Evolutionary conservation across 495 filamentous ascomycete genomes (phyloP).

Genomic region (Penicillium desertorum): DNA sequence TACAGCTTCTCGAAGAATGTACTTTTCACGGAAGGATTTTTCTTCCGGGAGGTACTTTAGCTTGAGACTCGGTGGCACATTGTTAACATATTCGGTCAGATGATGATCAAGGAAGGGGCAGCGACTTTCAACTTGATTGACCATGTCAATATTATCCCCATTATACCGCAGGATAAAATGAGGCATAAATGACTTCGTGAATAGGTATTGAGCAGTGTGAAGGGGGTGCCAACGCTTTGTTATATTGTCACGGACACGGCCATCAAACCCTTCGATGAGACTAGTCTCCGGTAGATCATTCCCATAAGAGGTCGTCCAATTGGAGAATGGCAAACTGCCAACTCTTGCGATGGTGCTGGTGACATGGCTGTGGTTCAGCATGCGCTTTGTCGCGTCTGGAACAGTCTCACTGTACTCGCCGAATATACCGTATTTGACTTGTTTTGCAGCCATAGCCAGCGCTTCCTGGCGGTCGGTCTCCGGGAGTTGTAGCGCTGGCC

Average conservation of each 20-base stretch:
- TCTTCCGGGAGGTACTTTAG: not conserved
- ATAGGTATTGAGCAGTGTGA: not conserved
- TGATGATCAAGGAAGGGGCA: slow-evolving; percentile 50
- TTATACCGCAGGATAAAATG: slow-evolving; percentile 2
- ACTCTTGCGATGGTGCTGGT: slow-evolving; percentile 1
- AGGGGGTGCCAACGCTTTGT: no score
- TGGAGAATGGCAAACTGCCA: not conserved
- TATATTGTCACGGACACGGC: no score
- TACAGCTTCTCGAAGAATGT: slow-evolving; percentile 49
- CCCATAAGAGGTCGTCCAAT: not conserved
- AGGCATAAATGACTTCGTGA: not conserved
- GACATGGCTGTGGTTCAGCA: slow-evolving; percentile 2
- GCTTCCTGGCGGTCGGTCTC: no score
- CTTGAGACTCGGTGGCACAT: slow-evolving; percentile 44
- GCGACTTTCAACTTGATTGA: slow-evolving; percentile 44
- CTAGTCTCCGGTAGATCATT: no score
- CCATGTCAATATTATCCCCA: slow-evolving; percentile 51
- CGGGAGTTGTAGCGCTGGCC: no score
- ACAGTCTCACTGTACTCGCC: no score
- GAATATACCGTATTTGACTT: no score
- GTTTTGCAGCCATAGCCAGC: no score
- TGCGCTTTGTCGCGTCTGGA: not conserved
- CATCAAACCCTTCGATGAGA: no score
- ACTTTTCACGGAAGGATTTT: slow-evolving; percentile 41
- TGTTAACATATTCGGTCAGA: slow-evolving; percentile 45